These are phyloP conservation scores for Oehlia diaphana DNA, from an alignment of 192 early-diverging fungal genomes.

Conservation along the genomic window DNA sequence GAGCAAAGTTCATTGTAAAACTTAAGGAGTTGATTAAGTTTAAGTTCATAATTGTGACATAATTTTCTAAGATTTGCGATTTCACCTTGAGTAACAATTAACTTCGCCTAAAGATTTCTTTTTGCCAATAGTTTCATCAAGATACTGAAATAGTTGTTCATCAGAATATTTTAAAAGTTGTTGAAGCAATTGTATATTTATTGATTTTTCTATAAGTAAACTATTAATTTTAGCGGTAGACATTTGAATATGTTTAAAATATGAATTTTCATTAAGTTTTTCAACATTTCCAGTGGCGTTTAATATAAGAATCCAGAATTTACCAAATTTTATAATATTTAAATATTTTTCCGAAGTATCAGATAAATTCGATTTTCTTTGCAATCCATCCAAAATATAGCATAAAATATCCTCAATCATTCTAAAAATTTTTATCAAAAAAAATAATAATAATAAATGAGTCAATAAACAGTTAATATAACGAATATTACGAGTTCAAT, in stretches of 20 bases:
- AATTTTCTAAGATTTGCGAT: not conserved
- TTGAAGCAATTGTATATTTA: not conserved
- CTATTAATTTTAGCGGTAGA: not conserved
- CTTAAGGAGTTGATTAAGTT: not conserved
- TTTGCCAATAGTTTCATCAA: not conserved
- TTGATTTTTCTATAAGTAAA: not conserved
- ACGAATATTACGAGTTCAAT: no score
- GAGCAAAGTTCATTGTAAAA: not conserved
- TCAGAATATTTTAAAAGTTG: not conserved
- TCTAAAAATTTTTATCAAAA: not conserved
- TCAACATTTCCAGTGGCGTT: not conserved
- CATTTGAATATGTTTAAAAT: not conserved
- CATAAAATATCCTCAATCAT: not conserved
- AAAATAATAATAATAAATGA: no score
- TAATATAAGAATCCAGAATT: not conserved
- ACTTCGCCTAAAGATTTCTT: not conserved
- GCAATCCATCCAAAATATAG: not conserved
- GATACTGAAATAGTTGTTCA: not conserved
- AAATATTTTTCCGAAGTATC: not conserved
- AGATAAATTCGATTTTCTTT: not conserved
- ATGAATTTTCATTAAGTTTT: not conserved
- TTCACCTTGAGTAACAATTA: not conserved
- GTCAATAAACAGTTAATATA: no score
- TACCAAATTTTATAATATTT: not conserved
- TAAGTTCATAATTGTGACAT: not conserved